Conservation (phyloP, 768 basidiomycete genomes). For the Clathrus columnatus region DNA sequence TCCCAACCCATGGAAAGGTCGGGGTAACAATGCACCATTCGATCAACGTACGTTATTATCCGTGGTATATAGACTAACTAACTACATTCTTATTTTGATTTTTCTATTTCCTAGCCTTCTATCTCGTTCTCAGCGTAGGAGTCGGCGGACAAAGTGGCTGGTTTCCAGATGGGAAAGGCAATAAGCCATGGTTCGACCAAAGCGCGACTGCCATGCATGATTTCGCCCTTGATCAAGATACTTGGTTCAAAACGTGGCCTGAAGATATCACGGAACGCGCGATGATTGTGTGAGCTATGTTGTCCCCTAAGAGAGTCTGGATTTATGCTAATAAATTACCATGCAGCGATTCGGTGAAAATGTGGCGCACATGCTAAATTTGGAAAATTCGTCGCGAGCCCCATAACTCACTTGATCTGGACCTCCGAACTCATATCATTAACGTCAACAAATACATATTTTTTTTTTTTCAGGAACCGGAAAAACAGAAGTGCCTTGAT, state of each 20-base stretch:
- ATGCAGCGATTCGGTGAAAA: constrained; percentile 24
- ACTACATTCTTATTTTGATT: neutral
- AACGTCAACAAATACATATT: neutral
- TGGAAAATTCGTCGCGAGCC: neutral
- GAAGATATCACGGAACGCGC: constrained; percentile 43
- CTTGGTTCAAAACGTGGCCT: constrained; percentile 77
- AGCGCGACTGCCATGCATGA: constrained; percentile 54
- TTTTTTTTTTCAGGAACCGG: neutral
- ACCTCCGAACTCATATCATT: neutral
- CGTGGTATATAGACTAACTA: neutral
- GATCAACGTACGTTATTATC: constrained; percentile 32
- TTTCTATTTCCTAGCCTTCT: constrained; percentile 50
- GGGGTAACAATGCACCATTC: constrained; percentile 46
- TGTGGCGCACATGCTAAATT: constrained; percentile 23
- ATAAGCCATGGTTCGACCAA: constrained; percentile 55
- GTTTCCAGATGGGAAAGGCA: constrained; percentile 55
- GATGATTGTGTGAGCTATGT: constrained; percentile 47
- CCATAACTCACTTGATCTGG: neutral
- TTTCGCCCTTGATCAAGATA: constrained; percentile 49
- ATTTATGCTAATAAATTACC: neutral
- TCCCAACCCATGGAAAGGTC: constrained; percentile 42
- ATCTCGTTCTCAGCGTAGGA: constrained; percentile 71
- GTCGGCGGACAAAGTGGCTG: constrained; percentile 74
- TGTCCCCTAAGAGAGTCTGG: neutral
- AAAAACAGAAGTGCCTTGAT: too few relatives aligned